A percentile compares a stretch with the other conserved stretches of the same genome.
phyloP scores from a whole-genome alignment of 1,284 basidiomycete species.

The Austropuccinia psidii region DNA sequence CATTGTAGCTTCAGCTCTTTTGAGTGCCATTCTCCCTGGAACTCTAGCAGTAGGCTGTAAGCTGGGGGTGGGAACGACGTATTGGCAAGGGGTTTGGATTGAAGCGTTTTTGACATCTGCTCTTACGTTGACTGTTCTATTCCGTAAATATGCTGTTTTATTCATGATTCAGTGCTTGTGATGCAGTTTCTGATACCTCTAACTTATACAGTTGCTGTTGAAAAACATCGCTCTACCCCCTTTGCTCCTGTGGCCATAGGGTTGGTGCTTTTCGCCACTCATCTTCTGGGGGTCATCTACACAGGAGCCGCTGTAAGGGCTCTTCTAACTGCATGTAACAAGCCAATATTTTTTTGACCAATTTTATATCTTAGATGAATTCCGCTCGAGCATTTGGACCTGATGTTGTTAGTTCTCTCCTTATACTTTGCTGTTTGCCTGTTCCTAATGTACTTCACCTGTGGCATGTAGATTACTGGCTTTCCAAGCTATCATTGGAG shows the following conservation, averaged over 20 bases:
- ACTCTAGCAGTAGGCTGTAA: slow-evolving; percentile 53
- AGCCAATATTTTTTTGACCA: not conserved
- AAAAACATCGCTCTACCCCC: slow-evolving; percentile 38
- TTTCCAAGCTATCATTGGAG: slow-evolving; percentile 32
- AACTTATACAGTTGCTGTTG: slow-evolving; percentile 37
- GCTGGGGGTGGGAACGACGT: slow-evolving; percentile 2
- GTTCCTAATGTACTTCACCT: too few species aligned
- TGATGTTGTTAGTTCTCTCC: slow-evolving; percentile 29
- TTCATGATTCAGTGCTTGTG: not conserved
- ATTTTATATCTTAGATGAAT: not conserved
- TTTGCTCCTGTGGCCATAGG: slow-evolving; percentile 39
- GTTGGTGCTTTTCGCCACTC: slow-evolving; percentile 38
- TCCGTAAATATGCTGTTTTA: not conserved
- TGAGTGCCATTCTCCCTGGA: slow-evolving; percentile 59
- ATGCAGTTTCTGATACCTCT: not conserved
- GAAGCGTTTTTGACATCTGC: slow-evolving; percentile 22
- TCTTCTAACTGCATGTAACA: not conserved
- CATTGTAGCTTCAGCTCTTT: slow-evolving; percentile 55
- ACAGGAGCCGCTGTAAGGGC: slow-evolving; percentile 40
- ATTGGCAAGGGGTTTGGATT: slow-evolving; percentile 20
- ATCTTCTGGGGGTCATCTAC: slow-evolving; percentile 38
- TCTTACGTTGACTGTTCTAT: slow-evolving; percentile 21
- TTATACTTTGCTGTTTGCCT: not conserved
- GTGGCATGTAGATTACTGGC: slow-evolving; percentile 19
- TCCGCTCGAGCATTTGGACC: slow-evolving; percentile 40